Percentiles rank a stretch among this genome's conserved stretches.
Evolutionary conservation across 2,329 filamentous ascomycete species (phyloP).

Genomic region (Metarhizium album): DNA sequence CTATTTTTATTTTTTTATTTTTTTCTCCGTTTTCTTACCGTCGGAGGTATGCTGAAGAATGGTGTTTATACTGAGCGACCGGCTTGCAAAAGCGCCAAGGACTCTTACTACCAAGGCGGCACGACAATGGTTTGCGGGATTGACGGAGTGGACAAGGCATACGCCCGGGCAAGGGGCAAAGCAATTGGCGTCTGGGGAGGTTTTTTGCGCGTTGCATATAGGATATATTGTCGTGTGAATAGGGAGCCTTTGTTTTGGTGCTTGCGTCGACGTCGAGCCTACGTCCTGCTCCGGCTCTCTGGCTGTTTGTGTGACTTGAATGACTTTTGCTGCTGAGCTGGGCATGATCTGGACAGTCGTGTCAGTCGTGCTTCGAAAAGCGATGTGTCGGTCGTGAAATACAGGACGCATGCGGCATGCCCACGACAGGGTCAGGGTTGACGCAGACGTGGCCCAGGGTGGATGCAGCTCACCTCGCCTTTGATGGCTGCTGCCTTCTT

Average conservation of each 20-base stretch:
- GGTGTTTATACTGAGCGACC: background rate
- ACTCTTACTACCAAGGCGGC: background rate
- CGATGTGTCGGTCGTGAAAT: no score
- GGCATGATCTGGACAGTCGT: no score
- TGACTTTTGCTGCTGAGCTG: no score
- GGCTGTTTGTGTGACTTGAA: no score
- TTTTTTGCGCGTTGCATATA: background rate
- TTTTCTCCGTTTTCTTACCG: no score
- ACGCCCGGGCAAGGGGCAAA: background rate
- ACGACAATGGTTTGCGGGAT: background rate
- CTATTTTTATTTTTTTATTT: no score
- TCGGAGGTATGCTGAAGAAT: background rate
- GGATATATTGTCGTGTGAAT: background rate
- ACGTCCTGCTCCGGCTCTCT: background rate
- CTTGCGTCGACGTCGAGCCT: background rate
- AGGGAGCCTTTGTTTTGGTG: background rate
- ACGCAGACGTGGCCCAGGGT: no score
- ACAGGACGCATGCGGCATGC: no score
- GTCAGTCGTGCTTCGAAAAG: no score
- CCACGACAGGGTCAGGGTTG: no score
- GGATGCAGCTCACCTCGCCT: no score
- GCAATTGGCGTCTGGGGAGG: background rate
- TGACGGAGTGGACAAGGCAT: background rate
- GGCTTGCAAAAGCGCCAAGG: slow-evolving; percentile 1
- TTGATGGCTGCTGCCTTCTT: no score